Conservation (phyloP, 73 alveolate genomes). For the Paraurostyla sp. region DNA sequence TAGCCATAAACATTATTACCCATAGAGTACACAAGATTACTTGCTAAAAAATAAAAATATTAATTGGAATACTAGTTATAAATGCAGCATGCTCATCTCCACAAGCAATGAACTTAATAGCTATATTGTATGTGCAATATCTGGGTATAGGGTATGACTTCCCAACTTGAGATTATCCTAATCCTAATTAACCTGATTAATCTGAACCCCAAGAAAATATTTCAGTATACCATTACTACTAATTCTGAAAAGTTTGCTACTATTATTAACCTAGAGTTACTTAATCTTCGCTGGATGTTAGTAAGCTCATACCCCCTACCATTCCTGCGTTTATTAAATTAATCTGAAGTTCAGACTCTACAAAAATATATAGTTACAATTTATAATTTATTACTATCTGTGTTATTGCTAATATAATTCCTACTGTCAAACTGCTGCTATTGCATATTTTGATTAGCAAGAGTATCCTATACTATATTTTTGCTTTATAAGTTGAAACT, state of each 20-base stretch:
- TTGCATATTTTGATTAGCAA: not conserved
- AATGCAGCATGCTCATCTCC: conserved; percentile 82
- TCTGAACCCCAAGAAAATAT: conserved; percentile 72
- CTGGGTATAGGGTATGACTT: conserved; percentile 66
- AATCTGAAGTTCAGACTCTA: conserved; percentile 23
- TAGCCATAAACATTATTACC: conserved; percentile 84
- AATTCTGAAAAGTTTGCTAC: not conserved
- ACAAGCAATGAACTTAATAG: conserved; percentile 69
- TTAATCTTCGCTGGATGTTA: conserved; percentile 2
- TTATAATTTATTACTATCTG: not conserved
- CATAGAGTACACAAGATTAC: conserved; percentile 77
- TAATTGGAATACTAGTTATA: conserved; percentile 49
- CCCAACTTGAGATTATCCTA: conserved; percentile 24
- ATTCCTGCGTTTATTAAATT: not conserved
- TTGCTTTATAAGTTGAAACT: not conserved
- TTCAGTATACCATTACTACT: conserved; percentile 52
- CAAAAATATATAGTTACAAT: not conserved
- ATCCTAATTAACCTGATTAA: conserved; percentile 60
- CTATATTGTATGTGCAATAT: conserved; percentile 69
- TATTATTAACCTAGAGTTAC: not conserved
- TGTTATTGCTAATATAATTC: not conserved
- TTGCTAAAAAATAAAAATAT: not conserved
- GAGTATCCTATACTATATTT: not conserved
- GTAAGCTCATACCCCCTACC: not conserved
- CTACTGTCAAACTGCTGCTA: conserved; percentile 4